These are phyloP conservation scores for Babesia sp. DNA, from an alignment of 169 alveolate species.

Conservation along the genomic window DNA sequence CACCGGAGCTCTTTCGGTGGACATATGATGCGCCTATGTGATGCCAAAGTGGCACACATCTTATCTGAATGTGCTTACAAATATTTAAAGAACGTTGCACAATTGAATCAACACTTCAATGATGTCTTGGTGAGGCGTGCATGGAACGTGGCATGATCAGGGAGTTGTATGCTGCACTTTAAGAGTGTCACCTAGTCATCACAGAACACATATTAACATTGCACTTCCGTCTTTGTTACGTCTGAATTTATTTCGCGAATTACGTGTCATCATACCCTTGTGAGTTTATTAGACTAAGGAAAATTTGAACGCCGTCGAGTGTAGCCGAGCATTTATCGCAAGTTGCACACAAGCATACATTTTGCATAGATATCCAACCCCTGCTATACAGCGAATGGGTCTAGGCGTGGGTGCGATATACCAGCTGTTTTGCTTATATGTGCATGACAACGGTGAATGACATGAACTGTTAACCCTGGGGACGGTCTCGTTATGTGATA, in stretches of 20 bases:
- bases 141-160: not conserved
- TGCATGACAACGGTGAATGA: too few species aligned
- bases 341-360: too few species aligned
- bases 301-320: too few species aligned
- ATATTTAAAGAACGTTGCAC: not conserved
- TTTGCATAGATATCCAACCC: too few species aligned
- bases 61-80: not conserved
- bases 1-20: not conserved
- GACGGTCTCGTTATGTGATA: too few species aligned
- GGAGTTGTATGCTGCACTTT: slow-evolving; percentile 11
- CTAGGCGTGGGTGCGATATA: too few species aligned
- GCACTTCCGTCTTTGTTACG: not conserved
- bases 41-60: not conserved
- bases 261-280: not conserved
- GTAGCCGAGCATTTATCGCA: too few species aligned
- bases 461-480: too few species aligned
- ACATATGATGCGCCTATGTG: not conserved
- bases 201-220: not conserved
- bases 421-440: too few species aligned
- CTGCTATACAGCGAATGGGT: too few species aligned
- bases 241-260: not conserved
- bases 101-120: not conserved
- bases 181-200: not conserved
- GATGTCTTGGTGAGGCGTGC: not conserved
- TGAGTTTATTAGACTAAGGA: too few species aligned